Evolutionary conservation across 2,329 filamentous ascomycete genomes (phyloP), one percentile per base, ranked within the genome.

Genomic region (Cercospora sp.): DNA sequence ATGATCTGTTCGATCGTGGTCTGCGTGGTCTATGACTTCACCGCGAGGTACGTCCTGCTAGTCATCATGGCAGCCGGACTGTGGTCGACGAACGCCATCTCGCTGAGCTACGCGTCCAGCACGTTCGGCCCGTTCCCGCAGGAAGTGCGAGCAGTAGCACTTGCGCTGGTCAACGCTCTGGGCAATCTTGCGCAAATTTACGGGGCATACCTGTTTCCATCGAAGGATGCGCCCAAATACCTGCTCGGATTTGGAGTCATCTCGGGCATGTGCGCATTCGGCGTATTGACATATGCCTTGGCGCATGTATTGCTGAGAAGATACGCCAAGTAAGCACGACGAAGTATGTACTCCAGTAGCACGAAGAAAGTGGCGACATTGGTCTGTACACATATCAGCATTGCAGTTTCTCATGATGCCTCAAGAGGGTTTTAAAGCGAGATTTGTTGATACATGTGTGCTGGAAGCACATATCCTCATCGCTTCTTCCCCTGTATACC

Each of bases 41-140:
- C 79, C 0, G 85, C 84, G 0, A 80, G 86, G 5, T 88, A 88
- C 69, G 84, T 80, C 0, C 78, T 88, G 1, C 80, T 88, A 0
- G 84, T 87, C 1, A 78, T 88, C 65, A 86, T 87, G 84, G 84
- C 85, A 0, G 82, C 83, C 1, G 86, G 84, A 0, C 78, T 87
- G 0, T 87, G 84, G 85, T 79, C 83, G 0, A 82, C 82, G 1
- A 87, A 88, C 71, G 84, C 82, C 0, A 79, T 84, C 2, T 79
- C 82, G 0, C 78, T 88, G 18, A 81, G 84, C 0, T 87, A 84
- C 66, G 84, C 83, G 0, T 84, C 84, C 3, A 83, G 83, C 0
- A 84, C 83, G 0, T 87, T 88, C 72, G 81, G 80, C 1, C 74
- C 78, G 18, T 83, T 87, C 80, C 74, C 74, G 5, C 75, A 72